Evolutionary conservation across 2,329 filamentous ascomycete genomes (phyloP), one percentile per base, ranked within the genome.

Genomic region (Calonectria pteridis): DNA sequence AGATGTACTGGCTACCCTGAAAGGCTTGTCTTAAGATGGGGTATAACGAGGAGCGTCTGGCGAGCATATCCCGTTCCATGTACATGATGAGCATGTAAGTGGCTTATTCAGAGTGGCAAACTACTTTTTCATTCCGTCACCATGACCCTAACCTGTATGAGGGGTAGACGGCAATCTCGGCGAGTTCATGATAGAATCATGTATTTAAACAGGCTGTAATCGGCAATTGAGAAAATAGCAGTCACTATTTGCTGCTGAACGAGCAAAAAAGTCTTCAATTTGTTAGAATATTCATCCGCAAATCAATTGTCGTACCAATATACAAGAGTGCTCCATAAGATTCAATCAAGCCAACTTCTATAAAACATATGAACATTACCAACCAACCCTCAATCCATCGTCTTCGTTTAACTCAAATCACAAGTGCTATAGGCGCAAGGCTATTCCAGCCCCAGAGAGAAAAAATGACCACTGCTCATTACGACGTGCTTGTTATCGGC

Each of bases 401-500:
- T 53, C 53, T 70, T 35, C 53, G 2, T 53, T 53, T 71, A 28
- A 62, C 55, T 13, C 63, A 51, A 11, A 37, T 63, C 33, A 18
- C 64, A 31, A 51, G 13, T n/a, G 28, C 40, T 29, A 55, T n/a
- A 7, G 26, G 35, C 16, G 6, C 73, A 69, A 14, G 23, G 31
- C 31, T 16, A 16, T 26, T 16, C 29, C 23, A 26, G 20, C 18
- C 35, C 28, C 33, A 73, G 46, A 31, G 65, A 28, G 76, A 67
- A 46, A 81, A 67, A 46, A 81, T 81, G 77, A 18, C 73, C 28
- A 62, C 69, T 11, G 59, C 67, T 11, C 74, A 79, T 46, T 83
- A 82, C 67, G 77, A 81, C 40, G 78, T 79, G 59, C 74, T 90
- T 9, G 83, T 91, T 75, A 84, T 91, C 75, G 89, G 89, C 69